Percentiles rank a stretch among this genome's conserved stretches.
Evolutionary conservation across 1,284 basidiomycete species (phyloP).

Genomic region (Cryptococcus neoformans): DNA sequence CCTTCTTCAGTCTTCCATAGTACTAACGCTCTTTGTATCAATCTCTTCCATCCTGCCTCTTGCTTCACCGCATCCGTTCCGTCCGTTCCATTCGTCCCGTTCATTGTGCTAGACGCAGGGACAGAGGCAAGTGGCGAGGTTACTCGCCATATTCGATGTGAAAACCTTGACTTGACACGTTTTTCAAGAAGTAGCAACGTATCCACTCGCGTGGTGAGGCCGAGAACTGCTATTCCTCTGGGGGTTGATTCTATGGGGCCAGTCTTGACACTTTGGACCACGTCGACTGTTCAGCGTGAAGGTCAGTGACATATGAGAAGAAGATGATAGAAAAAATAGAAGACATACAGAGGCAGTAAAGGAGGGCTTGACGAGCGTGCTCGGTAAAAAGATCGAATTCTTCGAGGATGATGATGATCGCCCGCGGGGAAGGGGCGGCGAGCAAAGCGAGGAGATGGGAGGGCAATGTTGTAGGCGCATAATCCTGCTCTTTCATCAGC

Average conservation of each 20-base stretch:
- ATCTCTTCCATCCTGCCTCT: background rate
- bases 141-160: slow-evolving; percentile 78
- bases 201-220: slow-evolving; percentile 73
- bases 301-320: background rate
- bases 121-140: slow-evolving; percentile 55
- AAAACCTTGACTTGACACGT: slow-evolving; percentile 92
- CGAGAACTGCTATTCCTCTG: slow-evolving; percentile 73
- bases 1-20: background rate
- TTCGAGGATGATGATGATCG: slow-evolving; percentile 79
- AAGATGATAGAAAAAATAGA: background rate
- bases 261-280: slow-evolving; percentile 53
- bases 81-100: background rate
- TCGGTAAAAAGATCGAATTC: slow-evolving; percentile 87
- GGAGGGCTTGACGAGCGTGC: slow-evolving; percentile 79
- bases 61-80: background rate
- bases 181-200: slow-evolving; percentile 89
- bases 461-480: slow-evolving; percentile 57
- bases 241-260: slow-evolving; percentile 42
- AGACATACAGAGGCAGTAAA: slow-evolving; percentile 82
- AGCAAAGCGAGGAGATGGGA: slow-evolving; percentile 77
- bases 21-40: background rate
- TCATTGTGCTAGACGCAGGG: too few relatives aligned
- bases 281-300: slow-evolving; percentile 38
- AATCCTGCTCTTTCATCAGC: slow-evolving; percentile 24
- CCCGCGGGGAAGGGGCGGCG: slow-evolving; percentile 69